A percentile compares a stretch with the other conserved stretches of the same genome.
phyloP scores from a whole-genome alignment of 2,329 filamentous ascomycete genomes.

The Lecanoromycetidae sp. region DNA sequence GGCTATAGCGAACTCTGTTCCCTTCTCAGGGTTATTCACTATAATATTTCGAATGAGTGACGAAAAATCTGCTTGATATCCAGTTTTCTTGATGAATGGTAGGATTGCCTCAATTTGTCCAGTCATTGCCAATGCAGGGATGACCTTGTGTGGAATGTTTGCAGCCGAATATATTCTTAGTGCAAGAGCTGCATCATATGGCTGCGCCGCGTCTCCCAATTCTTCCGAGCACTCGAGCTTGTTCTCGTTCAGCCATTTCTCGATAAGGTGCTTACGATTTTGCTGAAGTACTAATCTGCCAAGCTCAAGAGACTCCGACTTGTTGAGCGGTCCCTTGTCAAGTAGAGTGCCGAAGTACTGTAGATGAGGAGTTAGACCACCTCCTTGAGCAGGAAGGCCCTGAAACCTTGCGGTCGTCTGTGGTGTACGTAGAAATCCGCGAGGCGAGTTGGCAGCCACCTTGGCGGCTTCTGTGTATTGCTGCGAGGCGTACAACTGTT shows the following conservation, averaged over 20 bases:
- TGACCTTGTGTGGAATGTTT: constrained; percentile 83
- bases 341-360: constrained; percentile 97
- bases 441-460: constrained; percentile 89
- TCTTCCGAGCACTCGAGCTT: constrained; percentile 96
- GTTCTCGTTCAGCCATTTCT: constrained; percentile 95
- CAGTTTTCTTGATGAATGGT: constrained; percentile 70
- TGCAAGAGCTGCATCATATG: constrained; percentile 79
- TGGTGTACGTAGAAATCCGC: constrained; percentile 84
- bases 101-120: constrained; percentile 96
- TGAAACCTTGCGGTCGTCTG: constrained; percentile 92
- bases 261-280: constrained; percentile 86
- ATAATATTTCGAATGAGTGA: constrained; percentile 86
- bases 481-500: constrained; percentile 67
- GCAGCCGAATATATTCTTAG: constrained; percentile 83
- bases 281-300: constrained; percentile 85
- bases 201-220: constrained; percentile 83
- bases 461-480: constrained; percentile 85
- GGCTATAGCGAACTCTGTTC: constrained; percentile 83
- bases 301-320: constrained; percentile 86
- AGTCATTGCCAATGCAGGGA: constrained; percentile 87
- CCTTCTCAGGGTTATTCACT: constrained; percentile 82
- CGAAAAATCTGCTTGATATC: constrained; percentile 93
- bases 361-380: constrained; percentile 32
- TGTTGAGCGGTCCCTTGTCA: constrained; percentile 87
- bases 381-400: constrained; percentile 61